Base-by-base conservation (phyloP, 2,329 filamentous ascomycete species). In the Didymella lethalis region DNA sequence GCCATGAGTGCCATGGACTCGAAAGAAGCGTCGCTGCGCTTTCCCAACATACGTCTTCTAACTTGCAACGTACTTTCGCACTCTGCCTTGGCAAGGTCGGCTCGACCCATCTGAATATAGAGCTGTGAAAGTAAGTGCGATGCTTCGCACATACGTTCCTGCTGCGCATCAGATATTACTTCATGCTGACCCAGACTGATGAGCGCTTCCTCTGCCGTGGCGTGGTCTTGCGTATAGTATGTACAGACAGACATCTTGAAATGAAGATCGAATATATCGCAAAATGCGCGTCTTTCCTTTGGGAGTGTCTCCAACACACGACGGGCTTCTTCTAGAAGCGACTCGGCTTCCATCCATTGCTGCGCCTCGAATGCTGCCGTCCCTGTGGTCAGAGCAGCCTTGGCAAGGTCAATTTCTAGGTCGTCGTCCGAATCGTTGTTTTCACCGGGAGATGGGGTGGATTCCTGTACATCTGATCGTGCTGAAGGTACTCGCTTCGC, bases 1-100 rank as follows among this genome's bases (percentile, higher is more conserved):
- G 41, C 41, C 41, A 44, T 44, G 16, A 44, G 41, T 14, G 41
- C 41, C 41, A 44, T 44, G 25, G 41, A 44, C 7, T 44, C 41
- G 14, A 44, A 44, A 26, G 41, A 44, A 44, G 41, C 41, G 23
- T 44, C 41, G 41, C 41, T 44, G 2, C 23, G 41, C 25, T 44
- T 44, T 16, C 41, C 41, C 12, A 44, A 12, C 18, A 44, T 25
- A 7, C 41, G 41, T 11, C 41, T 44, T 28, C 41, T 44, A 7
- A 23, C 23, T 44, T 44, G 41, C 16, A 44, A 44, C 16, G 41
- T 44, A 1, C 25, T 28, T 28, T 44, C 23, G 14, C 41, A 44
- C n/a, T 44, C 41, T 20, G 25, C 41, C 18, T 28, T 44, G 16
- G 41, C 41, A n/a, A 44, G 23, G 10, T 28, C 41, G 12, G 28